Evolutionary conservation across 2,329 filamentous ascomycete genomes (phyloP).

Genomic region (Aspergillus unguis): DNA sequence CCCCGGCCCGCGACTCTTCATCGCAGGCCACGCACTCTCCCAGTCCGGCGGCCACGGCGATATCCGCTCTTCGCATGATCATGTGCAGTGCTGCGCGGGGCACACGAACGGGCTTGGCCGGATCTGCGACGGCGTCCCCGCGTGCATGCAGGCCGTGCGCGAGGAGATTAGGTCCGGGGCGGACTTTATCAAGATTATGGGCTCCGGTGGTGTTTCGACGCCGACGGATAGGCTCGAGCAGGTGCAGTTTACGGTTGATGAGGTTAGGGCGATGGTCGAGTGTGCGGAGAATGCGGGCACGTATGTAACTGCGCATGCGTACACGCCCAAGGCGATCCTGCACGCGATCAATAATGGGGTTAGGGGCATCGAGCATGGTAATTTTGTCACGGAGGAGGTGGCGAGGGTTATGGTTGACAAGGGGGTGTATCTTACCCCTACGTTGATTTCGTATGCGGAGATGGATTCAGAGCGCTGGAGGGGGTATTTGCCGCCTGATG

Average conservation of each 20-base stretch:
- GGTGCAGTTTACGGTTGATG: constrained; percentile 56
- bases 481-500: constrained; percentile 29
- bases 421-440: constrained; percentile 53
- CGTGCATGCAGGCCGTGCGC: constrained; percentile 52
- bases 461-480: constrained; percentile 34
- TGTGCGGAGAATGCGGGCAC: constrained; percentile 50
- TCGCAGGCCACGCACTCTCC: constrained; percentile 52
- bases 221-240: constrained; percentile 54
- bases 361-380: constrained; percentile 55
- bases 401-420: constrained; percentile 51
- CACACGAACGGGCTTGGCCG: constrained; percentile 37
- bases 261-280: constrained; percentile 54
- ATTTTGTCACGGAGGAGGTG: constrained; percentile 43
- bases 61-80: constrained; percentile 31
- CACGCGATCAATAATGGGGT: constrained; percentile 56
- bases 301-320: constrained; percentile 58
- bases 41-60: constrained; percentile 61
- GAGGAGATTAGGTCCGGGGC: constrained; percentile 56
- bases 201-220: constrained; percentile 55
- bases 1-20: constrained; percentile 56
- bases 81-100: constrained; percentile 47
- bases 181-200: constrained; percentile 63
- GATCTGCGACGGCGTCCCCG: constrained; percentile 54
- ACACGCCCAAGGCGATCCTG: constrained; percentile 54
- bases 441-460: constrained; percentile 53